Evolutionary conservation across 1,139 yeast genomes (phyloP), one percentile per base, ranked within the genome.

Genomic region (Suhomyces atakaporum): DNA sequence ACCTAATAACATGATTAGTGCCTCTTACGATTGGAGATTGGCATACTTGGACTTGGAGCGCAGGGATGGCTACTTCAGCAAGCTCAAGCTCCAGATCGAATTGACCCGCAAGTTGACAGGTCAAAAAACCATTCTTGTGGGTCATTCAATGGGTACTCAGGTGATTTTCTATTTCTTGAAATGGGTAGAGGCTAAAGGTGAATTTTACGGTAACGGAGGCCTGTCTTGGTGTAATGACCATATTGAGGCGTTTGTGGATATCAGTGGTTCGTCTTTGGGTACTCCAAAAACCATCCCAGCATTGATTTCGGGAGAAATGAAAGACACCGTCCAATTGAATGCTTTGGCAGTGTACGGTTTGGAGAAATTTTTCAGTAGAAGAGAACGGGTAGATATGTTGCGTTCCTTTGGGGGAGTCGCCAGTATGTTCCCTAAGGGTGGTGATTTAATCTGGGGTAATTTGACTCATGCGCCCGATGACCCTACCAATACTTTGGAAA

Each of bases 141-240:
- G 96, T 15, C 98, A 92, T 59, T 90, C 97, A 0, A 92, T 92
- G 98, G 98, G 98, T 0, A 75, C 95, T 1, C 97, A 92, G 58
- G 79, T 92, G 27, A 77, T 84, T 2, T 87, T 77, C 53, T 92
- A 86, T 61, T 92, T 92, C 55, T 63, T 92, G 65, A 89, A 92
- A 61, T 92, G 98, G 98, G 97, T 77, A 3, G 97, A 92, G 60
- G 96, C 97, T 1, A 67, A 70, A 26, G 97, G 96, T 5, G 69
- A 70, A 33, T 65, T 62, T 38, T 85, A 76, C 53, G 98, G 98
- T 22, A 86, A 88, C 56, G 97, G 97, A 7, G 98, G 97, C 2
- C 56, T 73, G 2, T 58, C 54, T 28, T 92, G 98, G 98, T 94
- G 90, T 43, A 84, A 92, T 49, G 82, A 81, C 25, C 73, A 92